Base-by-base conservation (phyloP, 2,329 filamentous ascomycete species). In the Pyricularia pennisetigena region DNA sequence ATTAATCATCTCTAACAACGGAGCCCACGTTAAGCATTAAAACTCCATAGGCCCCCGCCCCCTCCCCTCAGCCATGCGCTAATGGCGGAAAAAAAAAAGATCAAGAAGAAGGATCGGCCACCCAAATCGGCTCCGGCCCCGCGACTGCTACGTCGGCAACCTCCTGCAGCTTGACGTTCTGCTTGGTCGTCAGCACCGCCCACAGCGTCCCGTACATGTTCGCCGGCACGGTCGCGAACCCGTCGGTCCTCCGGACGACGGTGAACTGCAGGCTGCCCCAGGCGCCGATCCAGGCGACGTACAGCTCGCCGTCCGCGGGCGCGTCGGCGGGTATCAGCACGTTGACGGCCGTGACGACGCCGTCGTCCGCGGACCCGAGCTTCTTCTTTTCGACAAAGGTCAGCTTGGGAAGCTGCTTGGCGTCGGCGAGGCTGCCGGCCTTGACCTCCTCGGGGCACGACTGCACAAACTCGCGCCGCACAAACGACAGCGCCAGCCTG, bases 121-220 rank as follows among this genome's bases (percentile, higher is more conserved):
- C 71, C 78, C 78, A 79, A 7, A 79, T 66, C 70, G 77, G 73
- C 70, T 76, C 75, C 3, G 78, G 78, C 0, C 77, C 78, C 4
- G 78, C 75, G 57, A 79, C 73, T 1, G 76, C 71, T 24, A 72
- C 72, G 1, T 68, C 68, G 4, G 62, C 66, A 24, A 76, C 24
- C 29, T 74, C 71, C 28, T 70, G 62, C 68, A 72, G 64, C 35
- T 65, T 70, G 4, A 70, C 68, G 12, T 71, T 74, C 24, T 71
- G 72, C 68, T 73, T 71, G 20, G 68, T 76, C 5, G 75, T 76
- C 63, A 78, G 70, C 9, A 76, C 76, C 24, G 72, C 73, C 76
- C 77, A 79, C 0, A 78, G 77, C 69, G 78, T 73, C 0, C 78
- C 78, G 29, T 73, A 78, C 62, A 79, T 70, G 8, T 71, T 72